Percentiles rank a stretch among this genome's conserved stretches.
Evolutionary conservation across 2,329 filamentous ascomycete genomes (phyloP).

Genomic region (Hypoxylon sp.): DNA sequence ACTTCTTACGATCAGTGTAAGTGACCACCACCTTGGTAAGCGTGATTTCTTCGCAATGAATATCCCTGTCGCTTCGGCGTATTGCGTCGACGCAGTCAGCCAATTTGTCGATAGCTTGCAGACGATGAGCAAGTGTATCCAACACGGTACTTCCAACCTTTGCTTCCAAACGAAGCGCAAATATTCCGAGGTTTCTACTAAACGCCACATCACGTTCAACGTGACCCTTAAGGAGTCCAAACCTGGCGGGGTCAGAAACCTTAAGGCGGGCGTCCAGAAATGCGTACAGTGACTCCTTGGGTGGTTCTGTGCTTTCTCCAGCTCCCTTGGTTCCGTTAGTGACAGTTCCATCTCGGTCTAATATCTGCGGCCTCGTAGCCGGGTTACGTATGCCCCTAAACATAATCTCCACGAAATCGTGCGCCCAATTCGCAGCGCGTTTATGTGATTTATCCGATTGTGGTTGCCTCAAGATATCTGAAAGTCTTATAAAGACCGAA

Average conservation of each 20-base stretch:
- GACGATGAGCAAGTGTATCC: conserved; percentile 69
- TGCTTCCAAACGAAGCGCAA: conserved; percentile 72
- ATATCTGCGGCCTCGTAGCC: conserved; percentile 20
- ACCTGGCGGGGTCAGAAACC: conserved; percentile 68
- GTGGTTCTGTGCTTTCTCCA: conserved; percentile 15
- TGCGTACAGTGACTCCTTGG: conserved; percentile 55
- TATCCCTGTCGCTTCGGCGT: conserved; percentile 66
- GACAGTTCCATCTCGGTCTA: conserved; percentile 25
- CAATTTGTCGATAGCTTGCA: conserved; percentile 78
- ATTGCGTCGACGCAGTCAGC: conserved; percentile 79
- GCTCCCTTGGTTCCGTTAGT: conserved; percentile 12
- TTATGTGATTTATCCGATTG: conserved; percentile 42
- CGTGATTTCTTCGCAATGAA: conserved; percentile 71
- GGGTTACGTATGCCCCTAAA: conserved; percentile 64
- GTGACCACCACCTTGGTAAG: conserved; percentile 76
- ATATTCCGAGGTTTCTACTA: conserved; percentile 70
- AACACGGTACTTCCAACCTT: conserved; percentile 72
- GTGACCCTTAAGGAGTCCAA: conserved; percentile 67
- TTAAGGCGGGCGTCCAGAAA: conserved; percentile 69
- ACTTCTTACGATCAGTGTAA: conserved; percentile 66
- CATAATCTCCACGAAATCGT: conserved; percentile 71
- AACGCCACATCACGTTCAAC: conserved; percentile 76
- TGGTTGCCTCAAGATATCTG: conserved; percentile 57
- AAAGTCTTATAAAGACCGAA: conserved; percentile 64
- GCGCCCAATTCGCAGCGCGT: conserved; percentile 66